Base-by-base conservation (phyloP, 441 rosid species). In the Euphorbia schlechtendalii region DNA sequence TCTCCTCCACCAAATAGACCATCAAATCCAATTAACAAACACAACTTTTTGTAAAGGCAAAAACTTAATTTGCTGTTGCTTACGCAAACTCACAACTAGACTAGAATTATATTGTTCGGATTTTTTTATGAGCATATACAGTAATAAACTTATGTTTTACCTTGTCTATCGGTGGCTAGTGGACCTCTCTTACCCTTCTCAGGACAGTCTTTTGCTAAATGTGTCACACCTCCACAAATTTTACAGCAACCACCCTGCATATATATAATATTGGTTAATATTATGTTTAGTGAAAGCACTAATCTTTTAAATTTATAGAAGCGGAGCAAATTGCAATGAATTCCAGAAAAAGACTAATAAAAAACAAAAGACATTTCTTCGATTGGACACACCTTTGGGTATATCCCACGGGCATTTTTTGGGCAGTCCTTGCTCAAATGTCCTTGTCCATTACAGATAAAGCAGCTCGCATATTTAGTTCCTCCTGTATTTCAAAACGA, bases 351-450 rank as follows among this genome's bases (percentile, higher is more conserved):
- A 2, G 32, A 8, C n/a, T n/a, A n/a, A 2, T 51, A 32, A 18
- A 8, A 48, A 10, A 59, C 36, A n/a, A 17, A 54, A 30, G 45
- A 48, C 7, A 34, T 56, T 56, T 56, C 20, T 28, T 28, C 15
- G 3, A 66, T 25, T 27, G 13, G 40, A 30, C 40, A 10, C 82
- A 93, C 96, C 97, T 88, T 93, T 41, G 99, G 99, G 76, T 88
- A 90, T 73, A 93, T 85, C 69, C 99, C 97, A 61, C 72, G 86
- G 62, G 85, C 66, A 81, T 80, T 90, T 76, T 84, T 63, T 17
- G 97, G 96, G 68, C 99, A 93, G 67, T 83, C 78, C 83, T 90
- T 93, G 73, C 97, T 93, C 81, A 93, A 73, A 76, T 93, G 97
- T 22, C 97, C 97, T 10, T 43, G 76, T 74, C 74, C 86, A 46